Conservation (phyloP, 2,329 filamentous ascomycete species). For the Alternaria atra region DNA sequence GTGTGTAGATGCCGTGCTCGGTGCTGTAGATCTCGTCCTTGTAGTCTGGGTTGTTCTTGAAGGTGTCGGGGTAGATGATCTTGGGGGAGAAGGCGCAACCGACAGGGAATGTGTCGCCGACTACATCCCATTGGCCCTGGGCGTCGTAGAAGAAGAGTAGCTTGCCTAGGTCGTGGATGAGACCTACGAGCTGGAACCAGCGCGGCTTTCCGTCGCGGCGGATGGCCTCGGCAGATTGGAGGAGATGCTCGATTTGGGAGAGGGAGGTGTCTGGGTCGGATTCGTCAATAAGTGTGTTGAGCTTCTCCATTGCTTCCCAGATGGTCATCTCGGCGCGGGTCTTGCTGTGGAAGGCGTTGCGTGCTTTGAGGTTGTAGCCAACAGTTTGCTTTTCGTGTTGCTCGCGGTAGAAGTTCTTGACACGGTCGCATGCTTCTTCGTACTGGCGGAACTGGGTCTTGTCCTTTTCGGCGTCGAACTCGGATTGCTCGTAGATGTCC, state of each 20-base stretch:
- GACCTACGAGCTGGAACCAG: constrained; percentile 81
- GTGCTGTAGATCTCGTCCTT: constrained; percentile 76
- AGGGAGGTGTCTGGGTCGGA: constrained; percentile 89
- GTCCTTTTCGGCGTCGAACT: constrained; percentile 79
- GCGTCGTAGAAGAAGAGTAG: constrained; percentile 82
- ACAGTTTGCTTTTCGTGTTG: constrained; percentile 77
- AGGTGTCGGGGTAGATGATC: constrained; percentile 84
- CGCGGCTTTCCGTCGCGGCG: constrained; percentile 82
- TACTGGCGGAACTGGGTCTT: constrained; percentile 85
- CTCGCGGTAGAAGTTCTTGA: constrained; percentile 85
- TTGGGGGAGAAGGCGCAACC: constrained; percentile 77
- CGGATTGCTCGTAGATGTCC: constrained; percentile 65
- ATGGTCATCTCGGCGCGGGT: constrained; percentile 80
- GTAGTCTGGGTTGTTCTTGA: constrained; percentile 78
- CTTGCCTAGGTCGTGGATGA: constrained; percentile 84
- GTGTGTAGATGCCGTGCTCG: constrained; percentile 79
- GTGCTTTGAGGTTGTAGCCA: constrained; percentile 83
- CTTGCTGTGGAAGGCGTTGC: constrained; percentile 73
- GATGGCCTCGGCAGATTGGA: constrained; percentile 90
- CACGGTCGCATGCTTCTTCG: constrained; percentile 80
- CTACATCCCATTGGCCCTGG: constrained; percentile 92
- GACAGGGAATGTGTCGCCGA: constrained; percentile 85
- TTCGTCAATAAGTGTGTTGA: constrained; percentile 90
- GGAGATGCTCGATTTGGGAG: constrained; percentile 87
- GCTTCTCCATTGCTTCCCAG: constrained; percentile 92